phyloP scores from a whole-genome alignment of 2,329 filamentous ascomycete genomes.

The Pseudomassariella vexata region DNA sequence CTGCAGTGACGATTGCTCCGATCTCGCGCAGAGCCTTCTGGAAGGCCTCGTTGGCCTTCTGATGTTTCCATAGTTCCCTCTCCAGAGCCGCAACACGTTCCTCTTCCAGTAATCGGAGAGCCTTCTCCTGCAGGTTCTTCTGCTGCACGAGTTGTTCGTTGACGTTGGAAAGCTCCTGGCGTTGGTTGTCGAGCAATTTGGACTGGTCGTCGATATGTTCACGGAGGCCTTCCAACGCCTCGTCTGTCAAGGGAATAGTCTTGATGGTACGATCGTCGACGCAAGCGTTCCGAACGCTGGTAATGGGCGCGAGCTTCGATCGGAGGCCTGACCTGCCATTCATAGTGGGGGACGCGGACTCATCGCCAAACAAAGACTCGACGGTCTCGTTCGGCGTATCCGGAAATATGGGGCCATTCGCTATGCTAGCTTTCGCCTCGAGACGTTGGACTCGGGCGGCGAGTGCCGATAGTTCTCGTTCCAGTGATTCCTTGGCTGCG shows the following conservation, averaged over 20 bases:
- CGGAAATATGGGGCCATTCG: constrained; percentile 57
- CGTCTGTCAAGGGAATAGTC: constrained; percentile 61
- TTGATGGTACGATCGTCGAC: constrained; percentile 30
- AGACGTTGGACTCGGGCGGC: constrained; percentile 73
- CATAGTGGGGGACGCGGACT: constrained; percentile 40
- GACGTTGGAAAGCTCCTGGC: constrained; percentile 78
- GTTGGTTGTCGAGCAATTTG: constrained; percentile 82
- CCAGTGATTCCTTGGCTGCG: constrained; percentile 70
- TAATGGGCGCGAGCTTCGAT: constrained; percentile 41
- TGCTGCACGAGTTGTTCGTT: constrained; percentile 82
- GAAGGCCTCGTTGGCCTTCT: constrained; percentile 97
- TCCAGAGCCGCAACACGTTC: constrained; percentile 86
- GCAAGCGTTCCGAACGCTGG: constrained; percentile 27
- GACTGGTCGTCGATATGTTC: constrained; percentile 93
- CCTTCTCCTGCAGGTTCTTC: constrained; percentile 76
- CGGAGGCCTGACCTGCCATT: constrained; percentile 32
- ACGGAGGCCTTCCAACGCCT: constrained; percentile 77
- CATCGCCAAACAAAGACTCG: constrained; percentile 58
- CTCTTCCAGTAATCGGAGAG: constrained; percentile 76
- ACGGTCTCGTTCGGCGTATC: constrained; percentile 75
- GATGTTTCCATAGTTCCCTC: constrained; percentile 91
- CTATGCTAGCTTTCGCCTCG: constrained; percentile 67
- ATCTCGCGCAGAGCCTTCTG: constrained; percentile 96
- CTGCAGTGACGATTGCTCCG: constrained; percentile 93
- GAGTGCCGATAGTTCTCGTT: constrained; percentile 77